Percentiles rank a stretch among this genome's conserved stretches.
Conservation (phyloP, 805 yeast genomes). For the Kurtzmaniella fragi region DNA sequence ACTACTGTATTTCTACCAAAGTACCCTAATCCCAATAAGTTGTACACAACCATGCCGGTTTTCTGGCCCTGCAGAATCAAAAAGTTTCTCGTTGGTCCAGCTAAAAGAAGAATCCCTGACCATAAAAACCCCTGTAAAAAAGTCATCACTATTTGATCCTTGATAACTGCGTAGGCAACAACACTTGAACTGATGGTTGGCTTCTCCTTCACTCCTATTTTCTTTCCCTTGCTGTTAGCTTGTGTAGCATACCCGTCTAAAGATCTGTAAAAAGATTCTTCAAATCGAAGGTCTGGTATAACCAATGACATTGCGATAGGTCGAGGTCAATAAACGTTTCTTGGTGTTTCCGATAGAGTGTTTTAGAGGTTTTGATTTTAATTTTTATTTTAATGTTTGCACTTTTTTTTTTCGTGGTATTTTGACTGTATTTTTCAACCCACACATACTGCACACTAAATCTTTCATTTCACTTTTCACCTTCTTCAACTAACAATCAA, state of each 20-base stretch:
- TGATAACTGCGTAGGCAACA: constrained; percentile 43
- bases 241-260: constrained; percentile 25
- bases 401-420: not conserved
- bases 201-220: constrained; percentile 7
- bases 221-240: constrained; percentile 2
- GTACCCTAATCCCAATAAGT: constrained; percentile 15
- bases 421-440: constrained; percentile 2
- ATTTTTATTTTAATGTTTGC: not conserved
- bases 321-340: not conserved
- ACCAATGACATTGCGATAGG: constrained; percentile 9
- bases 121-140: constrained; percentile 48
- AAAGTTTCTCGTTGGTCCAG: constrained; percentile 29
- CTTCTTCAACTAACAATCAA: constrained; percentile 3
- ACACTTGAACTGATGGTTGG: constrained; percentile 37
- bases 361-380: not conserved
- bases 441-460: constrained; percentile 1
- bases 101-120: constrained; percentile 34
- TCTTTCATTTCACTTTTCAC: not conserved
- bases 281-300: constrained; percentile 65
- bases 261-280: constrained; percentile 47
- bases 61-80: constrained; percentile 22
- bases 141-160: constrained; percentile 51
- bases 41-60: constrained; percentile 20
- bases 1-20: not conserved
- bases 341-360: no score